Percentiles rank a stretch among this genome's conserved stretches.
Evolutionary conservation across 768 basidiomycete species (phyloP).

Genomic region (Naganishia vaughanmartiniae): DNA sequence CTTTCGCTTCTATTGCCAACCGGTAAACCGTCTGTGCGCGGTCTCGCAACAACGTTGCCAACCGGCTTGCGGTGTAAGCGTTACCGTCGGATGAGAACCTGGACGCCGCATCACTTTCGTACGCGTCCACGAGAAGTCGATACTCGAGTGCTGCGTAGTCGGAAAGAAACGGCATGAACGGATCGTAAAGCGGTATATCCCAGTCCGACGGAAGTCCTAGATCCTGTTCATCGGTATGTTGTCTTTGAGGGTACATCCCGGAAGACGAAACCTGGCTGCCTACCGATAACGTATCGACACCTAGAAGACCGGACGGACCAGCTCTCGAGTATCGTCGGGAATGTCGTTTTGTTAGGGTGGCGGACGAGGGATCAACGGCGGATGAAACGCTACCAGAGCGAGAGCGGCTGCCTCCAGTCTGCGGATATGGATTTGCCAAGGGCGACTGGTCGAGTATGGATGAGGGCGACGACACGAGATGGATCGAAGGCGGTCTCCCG

Average conservation of each 20-base stretch:
- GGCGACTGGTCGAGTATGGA: constrained; percentile 16
- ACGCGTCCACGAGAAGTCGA: constrained; percentile 56
- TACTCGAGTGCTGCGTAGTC: constrained; percentile 79
- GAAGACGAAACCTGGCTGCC: background rate
- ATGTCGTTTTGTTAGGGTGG: constrained; percentile 16
- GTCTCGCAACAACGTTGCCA: constrained; percentile 31
- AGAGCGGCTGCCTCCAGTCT: constrained; percentile 14
- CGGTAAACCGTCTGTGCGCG: constrained; percentile 39
- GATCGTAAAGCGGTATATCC: constrained; percentile 90
- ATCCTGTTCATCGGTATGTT: constrained; percentile 8
- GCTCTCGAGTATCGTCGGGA: constrained; percentile 33
- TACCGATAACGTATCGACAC: constrained; percentile 4
- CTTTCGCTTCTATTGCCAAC: constrained; percentile 58
- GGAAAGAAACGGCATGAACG: constrained; percentile 84
- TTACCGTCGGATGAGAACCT: background rate
- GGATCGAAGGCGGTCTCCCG: background rate
- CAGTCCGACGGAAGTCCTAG: constrained; percentile 54
- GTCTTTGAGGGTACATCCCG: constrained; percentile 1
- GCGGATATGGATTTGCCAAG: constrained; percentile 1
- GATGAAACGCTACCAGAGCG: constrained; percentile 22
- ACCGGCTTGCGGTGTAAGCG: constrained; percentile 16
- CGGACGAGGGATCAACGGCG: constrained; percentile 1
- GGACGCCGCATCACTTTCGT: constrained; percentile 33
- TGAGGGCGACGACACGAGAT: background rate
- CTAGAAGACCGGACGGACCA: constrained; percentile 7